Conservation (phyloP, 352 stramenopile genomes). For the Globisporangium uncinulatum region DNA sequence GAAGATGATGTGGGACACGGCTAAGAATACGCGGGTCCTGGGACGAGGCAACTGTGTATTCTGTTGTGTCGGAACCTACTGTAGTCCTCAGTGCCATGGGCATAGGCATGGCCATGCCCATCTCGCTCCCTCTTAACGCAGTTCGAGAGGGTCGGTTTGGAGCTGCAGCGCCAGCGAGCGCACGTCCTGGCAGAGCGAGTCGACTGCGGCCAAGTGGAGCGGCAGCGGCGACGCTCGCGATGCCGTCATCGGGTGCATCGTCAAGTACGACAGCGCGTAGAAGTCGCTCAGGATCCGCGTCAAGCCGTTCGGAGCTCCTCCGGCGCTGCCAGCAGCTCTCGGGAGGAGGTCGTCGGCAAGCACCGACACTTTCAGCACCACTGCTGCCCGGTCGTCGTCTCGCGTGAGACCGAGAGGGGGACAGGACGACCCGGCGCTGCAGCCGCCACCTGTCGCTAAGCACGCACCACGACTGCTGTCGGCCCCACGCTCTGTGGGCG, state of each 20-base stretch:
- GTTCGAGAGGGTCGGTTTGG: slow-evolving; percentile 10
- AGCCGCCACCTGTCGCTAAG: slow-evolving; percentile 22
- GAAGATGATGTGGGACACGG: neutral
- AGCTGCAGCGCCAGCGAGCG: slow-evolving; percentile 16
- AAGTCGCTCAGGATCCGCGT: slow-evolving; percentile 50
- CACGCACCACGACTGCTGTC: slow-evolving; percentile 26
- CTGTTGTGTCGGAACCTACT: neutral
- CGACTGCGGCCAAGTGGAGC: slow-evolving; percentile 46
- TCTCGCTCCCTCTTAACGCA: slow-evolving; percentile 1
- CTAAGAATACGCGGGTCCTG: neutral
- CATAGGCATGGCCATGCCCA: too few species aligned
- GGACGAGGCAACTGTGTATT: neutral
- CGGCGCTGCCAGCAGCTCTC: neutral
- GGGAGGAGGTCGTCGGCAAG: slow-evolving; percentile 18
- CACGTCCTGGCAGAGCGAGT: slow-evolving; percentile 20
- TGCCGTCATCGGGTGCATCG: slow-evolving; percentile 61
- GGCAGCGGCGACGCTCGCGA: slow-evolving; percentile 56
- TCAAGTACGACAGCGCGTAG: slow-evolving; percentile 64
- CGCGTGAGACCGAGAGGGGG: neutral
- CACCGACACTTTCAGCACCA: slow-evolving; percentile 30
- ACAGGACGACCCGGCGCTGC: slow-evolving; percentile 14
- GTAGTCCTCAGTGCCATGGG: too few species aligned
- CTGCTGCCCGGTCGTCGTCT: slow-evolving; percentile 13
- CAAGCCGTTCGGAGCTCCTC: slow-evolving; percentile 8
- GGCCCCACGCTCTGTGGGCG: slow-evolving; percentile 23